phyloP scores from a whole-genome alignment of 2,329 filamentous ascomycete species.

The Aureobasidium sp. region DNA sequence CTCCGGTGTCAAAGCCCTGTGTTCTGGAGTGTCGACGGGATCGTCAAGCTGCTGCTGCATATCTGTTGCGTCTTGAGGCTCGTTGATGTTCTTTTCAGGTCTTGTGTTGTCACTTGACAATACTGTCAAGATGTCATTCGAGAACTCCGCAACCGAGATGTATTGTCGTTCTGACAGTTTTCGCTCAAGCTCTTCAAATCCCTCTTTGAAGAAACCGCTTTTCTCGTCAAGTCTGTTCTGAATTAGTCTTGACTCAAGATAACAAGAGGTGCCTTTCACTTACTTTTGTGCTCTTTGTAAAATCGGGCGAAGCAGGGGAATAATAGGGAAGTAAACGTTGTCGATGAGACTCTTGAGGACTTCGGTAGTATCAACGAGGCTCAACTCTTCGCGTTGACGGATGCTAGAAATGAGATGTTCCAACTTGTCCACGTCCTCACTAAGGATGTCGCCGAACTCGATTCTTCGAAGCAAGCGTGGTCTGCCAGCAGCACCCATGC shows the following conservation, averaged over 20 bases:
- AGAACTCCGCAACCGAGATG: conserved; percentile 53
- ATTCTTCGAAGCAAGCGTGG: conserved; percentile 72
- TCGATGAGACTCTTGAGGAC: conserved; percentile 74
- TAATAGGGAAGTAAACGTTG: conserved; percentile 83
- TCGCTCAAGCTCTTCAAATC: conserved; percentile 43
- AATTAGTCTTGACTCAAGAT: conserved; percentile 27
- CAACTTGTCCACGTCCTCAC: conserved; percentile 70
- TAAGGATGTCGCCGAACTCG: conserved; percentile 71
- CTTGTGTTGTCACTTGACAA: conserved; percentile 46
- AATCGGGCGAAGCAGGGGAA: conserved; percentile 65
- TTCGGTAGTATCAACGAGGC: conserved; percentile 58
- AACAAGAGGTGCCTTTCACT: conserved; percentile 33
- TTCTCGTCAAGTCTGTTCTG: conserved; percentile 51
- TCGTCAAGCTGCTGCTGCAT: conserved; percentile 34
- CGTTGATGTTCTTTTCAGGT: conserved; percentile 23
- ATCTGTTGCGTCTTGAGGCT: conserved; percentile 26
- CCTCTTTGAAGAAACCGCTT: conserved; percentile 43
- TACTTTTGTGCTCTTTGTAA: conserved; percentile 74
- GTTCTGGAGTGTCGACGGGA: conserved; percentile 28
- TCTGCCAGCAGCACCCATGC: conserved; percentile 80
- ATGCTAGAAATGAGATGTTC: conserved; percentile 61
- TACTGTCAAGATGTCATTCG: conserved; percentile 47
- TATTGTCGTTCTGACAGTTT: conserved; percentile 50
- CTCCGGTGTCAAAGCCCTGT: conserved; percentile 45
- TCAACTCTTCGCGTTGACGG: conserved; percentile 66